Conservation (phyloP, 2,329 filamentous ascomycete genomes). For the Polychaeton citri region DNA sequence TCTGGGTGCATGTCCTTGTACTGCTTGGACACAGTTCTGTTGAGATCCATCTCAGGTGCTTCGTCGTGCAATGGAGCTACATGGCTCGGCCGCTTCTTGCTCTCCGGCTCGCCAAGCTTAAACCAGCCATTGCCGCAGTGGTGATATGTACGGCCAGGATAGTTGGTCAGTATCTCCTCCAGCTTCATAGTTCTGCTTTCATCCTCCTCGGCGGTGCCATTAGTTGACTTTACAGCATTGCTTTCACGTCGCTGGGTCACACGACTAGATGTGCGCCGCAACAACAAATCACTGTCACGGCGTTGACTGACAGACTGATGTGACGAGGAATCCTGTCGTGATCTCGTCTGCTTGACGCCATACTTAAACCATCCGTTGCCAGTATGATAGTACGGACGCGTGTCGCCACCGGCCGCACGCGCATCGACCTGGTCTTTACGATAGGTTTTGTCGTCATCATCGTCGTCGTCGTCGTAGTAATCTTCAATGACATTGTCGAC, state of each 20-base stretch:
- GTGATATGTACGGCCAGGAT: constrained; percentile 8
- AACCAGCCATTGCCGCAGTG: constrained; percentile 15
- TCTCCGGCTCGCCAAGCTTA: constrained; percentile 3
- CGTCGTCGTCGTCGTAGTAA: constrained; percentile 1
- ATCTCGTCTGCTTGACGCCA: constrained; percentile 2
- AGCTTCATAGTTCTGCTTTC: neutral
- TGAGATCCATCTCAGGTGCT: constrained; percentile 3
- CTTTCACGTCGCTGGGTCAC: constrained; percentile 1
- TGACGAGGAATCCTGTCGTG: neutral
- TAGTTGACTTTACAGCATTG: neutral
- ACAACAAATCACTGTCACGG: neutral
- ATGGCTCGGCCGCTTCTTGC: constrained; percentile 3
- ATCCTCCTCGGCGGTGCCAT: neutral
- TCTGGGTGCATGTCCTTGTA: constrained; percentile 4
- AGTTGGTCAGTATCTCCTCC: constrained; percentile 5
- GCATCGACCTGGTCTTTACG: constrained; percentile 7
- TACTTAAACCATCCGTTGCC: constrained; percentile 14
- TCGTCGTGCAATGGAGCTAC: neutral
- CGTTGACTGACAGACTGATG: neutral
- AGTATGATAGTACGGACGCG: constrained; percentile 7
- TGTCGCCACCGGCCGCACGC: constrained; percentile 3
- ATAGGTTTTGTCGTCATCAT: constrained; percentile 6
- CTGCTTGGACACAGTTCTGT: constrained; percentile 5
- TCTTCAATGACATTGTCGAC: neutral
- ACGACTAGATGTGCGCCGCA: constrained; percentile 2